Evolutionary conservation across 352 stramenopile species (phyloP).

Genomic region (Blastocystis sp.): DNA sequence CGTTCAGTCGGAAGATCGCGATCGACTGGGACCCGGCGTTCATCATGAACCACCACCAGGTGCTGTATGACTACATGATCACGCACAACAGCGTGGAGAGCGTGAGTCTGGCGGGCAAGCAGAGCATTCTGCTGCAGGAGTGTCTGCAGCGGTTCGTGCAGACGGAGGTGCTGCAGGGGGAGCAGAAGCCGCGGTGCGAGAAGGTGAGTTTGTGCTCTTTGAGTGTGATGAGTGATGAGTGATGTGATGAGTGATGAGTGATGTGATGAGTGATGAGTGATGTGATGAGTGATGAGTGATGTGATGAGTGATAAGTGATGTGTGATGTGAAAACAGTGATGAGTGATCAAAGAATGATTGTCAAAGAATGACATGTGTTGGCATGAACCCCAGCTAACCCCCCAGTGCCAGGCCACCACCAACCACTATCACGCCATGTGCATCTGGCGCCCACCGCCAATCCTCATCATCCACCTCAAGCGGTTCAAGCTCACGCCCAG

Average conservation of each 20-base stretch:
- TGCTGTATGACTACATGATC: conserved; percentile 70
- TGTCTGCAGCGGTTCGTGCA: conserved; percentile 82
- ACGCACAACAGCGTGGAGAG: conserved; percentile 64
- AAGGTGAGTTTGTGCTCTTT: not conserved
- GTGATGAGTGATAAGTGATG: not conserved
- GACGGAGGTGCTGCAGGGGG: conserved; percentile 71
- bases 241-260: not conserved
- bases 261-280: not conserved
- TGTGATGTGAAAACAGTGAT: not conserved
- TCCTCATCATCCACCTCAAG: conserved; percentile 97
- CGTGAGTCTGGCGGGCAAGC: conserved; percentile 70
- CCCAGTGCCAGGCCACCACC: conserved; percentile 81
- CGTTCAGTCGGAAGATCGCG: conserved; percentile 79
- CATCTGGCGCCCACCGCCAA: conserved; percentile 89
- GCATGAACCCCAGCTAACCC: conserved; percentile 76
- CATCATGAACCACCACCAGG: conserved; percentile 79
- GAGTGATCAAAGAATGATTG: not conserved
- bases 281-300: not conserved
- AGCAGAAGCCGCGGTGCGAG: conserved; percentile 76
- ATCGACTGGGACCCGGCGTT: conserved; percentile 85
- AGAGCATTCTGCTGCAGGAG: conserved; percentile 79
- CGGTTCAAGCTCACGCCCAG: conserved; percentile 93
- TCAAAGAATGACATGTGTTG: not conserved
- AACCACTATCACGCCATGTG: conserved; percentile 89
- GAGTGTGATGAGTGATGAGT: not conserved